These are phyloP conservation scores for Prototheca wickerhamii DNA, from an alignment of 163 green algal genomes.

Conservation along the genomic window DNA sequence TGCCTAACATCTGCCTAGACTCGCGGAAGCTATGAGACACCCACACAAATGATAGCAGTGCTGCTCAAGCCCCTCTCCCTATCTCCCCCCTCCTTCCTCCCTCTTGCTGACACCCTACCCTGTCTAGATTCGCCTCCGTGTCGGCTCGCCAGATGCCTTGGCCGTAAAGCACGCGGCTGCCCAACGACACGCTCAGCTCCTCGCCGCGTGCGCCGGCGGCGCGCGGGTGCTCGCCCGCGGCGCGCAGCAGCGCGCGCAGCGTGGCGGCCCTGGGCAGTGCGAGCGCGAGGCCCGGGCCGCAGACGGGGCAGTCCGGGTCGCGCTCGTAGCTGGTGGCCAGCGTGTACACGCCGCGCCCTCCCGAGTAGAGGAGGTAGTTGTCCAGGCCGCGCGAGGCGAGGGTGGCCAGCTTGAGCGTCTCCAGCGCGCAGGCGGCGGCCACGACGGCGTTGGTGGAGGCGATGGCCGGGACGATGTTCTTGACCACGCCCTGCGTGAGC, in stretches of 20 bases:
- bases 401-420: conserved; percentile 93
- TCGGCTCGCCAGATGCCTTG: not conserved
- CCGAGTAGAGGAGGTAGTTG: conserved; percentile 99
- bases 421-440: conserved; percentile 79
- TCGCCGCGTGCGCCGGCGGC: not conserved
- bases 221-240: not conserved
- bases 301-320: conserved; percentile 78
- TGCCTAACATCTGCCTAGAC: too few species aligned
- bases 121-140: too few species aligned
- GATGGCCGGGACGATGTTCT: conserved; percentile 99
- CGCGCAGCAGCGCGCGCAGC: conserved; percentile 57
- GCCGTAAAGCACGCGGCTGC: not conserved
- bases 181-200: not conserved
- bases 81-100: too few species aligned
- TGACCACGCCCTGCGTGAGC: conserved; percentile 91
- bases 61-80: too few species aligned
- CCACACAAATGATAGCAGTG: too few species aligned
- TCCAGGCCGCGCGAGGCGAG: conserved; percentile 72
- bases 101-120: too few species aligned
- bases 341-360: conserved; percentile 87
- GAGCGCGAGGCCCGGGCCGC: conserved; percentile 71
- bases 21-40: too few species aligned
- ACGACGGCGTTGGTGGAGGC: conserved; percentile 98
- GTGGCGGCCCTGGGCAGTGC: conserved; percentile 43
- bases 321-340: conserved; percentile 80